A percentile compares a stretch with the other conserved stretches of the same genome.
These are phyloP conservation scores for Camelina laxa DNA, from an alignment of 345 rosid genomes.

Conservation along the genomic window DNA sequence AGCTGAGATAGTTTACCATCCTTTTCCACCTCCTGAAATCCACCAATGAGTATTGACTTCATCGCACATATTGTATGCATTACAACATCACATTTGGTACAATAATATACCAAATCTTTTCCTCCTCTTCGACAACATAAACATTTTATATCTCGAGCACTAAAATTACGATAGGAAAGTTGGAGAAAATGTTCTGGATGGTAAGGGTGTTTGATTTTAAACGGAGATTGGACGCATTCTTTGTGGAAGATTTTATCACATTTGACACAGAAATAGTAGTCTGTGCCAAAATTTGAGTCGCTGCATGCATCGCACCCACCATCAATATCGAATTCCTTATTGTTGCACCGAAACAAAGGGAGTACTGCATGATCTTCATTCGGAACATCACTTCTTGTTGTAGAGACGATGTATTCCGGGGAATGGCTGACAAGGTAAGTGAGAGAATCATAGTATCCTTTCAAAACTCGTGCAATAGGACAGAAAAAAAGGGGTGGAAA, in stretches of 20 bases:
- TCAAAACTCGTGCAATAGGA: not conserved
- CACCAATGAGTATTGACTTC: not conserved
- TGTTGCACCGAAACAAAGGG: conserved; percentile 16
- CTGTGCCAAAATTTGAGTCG: not conserved
- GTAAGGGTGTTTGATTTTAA: conserved; percentile 14
- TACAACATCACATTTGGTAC: not conserved
- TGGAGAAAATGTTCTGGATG: not conserved
- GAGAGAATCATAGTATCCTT: no score
- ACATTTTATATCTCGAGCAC: not conserved
- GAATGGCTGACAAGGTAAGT: not conserved
- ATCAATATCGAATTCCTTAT: not conserved
- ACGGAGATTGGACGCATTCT: conserved; percentile 20
- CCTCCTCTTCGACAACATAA: not conserved
- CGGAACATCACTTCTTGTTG: no score
- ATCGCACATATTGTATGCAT: conserved; percentile 19
- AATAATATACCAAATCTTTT: not conserved
- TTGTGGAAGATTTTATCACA: not conserved
- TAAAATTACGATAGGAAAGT: not conserved
- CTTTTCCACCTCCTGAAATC: not conserved
- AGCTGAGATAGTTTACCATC: not conserved
- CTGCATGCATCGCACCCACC: not conserved
- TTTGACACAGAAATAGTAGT: not conserved
- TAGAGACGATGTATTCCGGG: not conserved
- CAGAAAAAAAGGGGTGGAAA: conserved; percentile 2
- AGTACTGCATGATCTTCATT: not conserved